phyloP scores from a whole-genome alignment of 2,329 filamentous ascomycete genomes.

The Colletotrichum karsti region DNA sequence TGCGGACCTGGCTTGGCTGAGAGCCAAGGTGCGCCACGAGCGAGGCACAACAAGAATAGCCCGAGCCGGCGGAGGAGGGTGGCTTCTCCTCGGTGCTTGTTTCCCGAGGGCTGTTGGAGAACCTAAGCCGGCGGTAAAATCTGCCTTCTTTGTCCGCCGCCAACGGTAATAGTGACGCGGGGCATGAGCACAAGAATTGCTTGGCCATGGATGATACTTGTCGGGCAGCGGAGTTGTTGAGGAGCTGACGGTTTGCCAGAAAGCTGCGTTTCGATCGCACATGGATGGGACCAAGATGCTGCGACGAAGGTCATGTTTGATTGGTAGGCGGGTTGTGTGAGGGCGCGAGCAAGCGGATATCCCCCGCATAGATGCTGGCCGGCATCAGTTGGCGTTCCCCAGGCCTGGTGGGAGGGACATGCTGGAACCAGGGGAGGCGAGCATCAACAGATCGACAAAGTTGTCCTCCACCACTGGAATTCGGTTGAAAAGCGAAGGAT shows the following conservation, averaged over 20 bases:
- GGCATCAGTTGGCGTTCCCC: conserved; percentile 11
- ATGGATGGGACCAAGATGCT: conserved; percentile 21
- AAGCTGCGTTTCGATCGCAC: conserved; percentile 17
- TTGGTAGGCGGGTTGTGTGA: conserved; percentile 3
- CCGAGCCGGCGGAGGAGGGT: background rate
- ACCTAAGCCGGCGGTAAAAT: background rate
- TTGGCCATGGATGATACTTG: conserved; percentile 21
- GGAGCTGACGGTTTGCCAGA: background rate
- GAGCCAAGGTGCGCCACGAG: conserved; percentile 25
- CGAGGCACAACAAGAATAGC: conserved; percentile 20
- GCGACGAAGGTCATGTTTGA: background rate
- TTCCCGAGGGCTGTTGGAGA: background rate
- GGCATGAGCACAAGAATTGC: background rate
- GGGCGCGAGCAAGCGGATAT: conserved; percentile 19
- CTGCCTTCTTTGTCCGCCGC: background rate
- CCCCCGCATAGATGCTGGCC: conserved; percentile 26
- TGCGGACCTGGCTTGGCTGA: conserved; percentile 4
- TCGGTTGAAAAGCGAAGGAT: background rate
- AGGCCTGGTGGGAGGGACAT: conserved; percentile 14
- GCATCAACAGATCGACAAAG: conserved; percentile 14
- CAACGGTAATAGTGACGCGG: background rate
- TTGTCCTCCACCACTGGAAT: conserved; percentile 5
- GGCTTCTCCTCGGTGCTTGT: conserved; percentile 7
- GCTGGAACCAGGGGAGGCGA: conserved; percentile 9
- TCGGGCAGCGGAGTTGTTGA: conserved; percentile 12